Conservation (phyloP, 495 filamentous ascomycete genomes). For the Penicillium cosmopolitanum region DNA sequence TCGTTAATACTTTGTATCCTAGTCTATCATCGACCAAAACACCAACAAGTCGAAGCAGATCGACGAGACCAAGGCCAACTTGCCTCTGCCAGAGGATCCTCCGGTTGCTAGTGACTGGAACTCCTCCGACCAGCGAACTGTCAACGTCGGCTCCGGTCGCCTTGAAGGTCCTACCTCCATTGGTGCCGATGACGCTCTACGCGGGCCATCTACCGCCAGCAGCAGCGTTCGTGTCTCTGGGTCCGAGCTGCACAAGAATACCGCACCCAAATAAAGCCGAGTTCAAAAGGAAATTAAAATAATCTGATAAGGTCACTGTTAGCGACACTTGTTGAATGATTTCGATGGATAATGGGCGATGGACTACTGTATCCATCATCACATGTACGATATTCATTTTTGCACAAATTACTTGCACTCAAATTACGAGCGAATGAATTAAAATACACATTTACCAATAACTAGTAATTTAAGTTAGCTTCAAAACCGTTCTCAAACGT, state of each 20-base stretch:
- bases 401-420: background rate
- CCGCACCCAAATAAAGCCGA: conserved; percentile 49
- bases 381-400: conserved; percentile 25
- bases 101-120: conserved; percentile 76
- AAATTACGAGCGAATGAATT: conserved; percentile 23
- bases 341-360: background rate
- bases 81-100: conserved; percentile 79
- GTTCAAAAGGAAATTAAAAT: conserved; percentile 61
- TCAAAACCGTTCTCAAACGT: no score
- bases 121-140: conserved; percentile 65
- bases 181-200: conserved; percentile 56
- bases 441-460: background rate
- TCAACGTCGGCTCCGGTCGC: conserved; percentile 69
- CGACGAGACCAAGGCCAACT: conserved; percentile 66
- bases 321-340: conserved; percentile 45
- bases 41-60: conserved; percentile 65
- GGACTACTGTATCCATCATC: conserved; percentile 16
- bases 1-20: conserved; percentile 5
- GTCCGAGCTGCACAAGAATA: conserved; percentile 41
- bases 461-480: no score
- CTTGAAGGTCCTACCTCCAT: conserved; percentile 56
- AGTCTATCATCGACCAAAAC: conserved; percentile 54
- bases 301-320: conserved; percentile 48
- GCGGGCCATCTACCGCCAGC: conserved; percentile 63
- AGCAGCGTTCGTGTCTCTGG: conserved; percentile 59